phyloP scores from a whole-genome alignment of 2,329 filamentous ascomycete species.

The Beauveria brongniartii region DNA sequence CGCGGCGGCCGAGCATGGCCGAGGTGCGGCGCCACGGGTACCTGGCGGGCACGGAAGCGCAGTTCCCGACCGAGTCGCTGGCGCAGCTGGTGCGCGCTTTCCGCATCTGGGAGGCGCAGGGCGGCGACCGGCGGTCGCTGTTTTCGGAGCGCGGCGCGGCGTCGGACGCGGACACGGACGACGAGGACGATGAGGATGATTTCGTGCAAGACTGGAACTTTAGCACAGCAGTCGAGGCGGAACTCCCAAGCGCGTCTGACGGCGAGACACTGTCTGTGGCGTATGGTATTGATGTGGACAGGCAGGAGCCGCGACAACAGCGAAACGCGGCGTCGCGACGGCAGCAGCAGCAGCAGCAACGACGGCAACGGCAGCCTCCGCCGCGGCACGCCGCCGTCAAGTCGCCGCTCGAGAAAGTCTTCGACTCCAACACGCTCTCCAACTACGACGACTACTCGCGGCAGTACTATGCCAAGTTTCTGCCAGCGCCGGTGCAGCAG shows the following conservation, averaged over 20 bases:
- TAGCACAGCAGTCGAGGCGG: constrained; percentile 42
- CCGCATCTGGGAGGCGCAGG: constrained; percentile 59
- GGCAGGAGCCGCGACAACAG: neutral
- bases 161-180: constrained; percentile 16
- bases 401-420: constrained; percentile 38
- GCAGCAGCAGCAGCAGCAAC: constrained; percentile 14
- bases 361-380: constrained; percentile 32
- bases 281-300: neutral
- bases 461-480: constrained; percentile 32
- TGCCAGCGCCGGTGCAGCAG: constrained; percentile 24
- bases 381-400: constrained; percentile 30
- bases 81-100: constrained; percentile 57
- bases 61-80: constrained; percentile 53
- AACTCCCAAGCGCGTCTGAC: constrained; percentile 32
- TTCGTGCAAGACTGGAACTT: constrained; percentile 50
- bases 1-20: constrained; percentile 48
- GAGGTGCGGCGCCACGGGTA: constrained; percentile 57
- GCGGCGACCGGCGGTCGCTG: constrained; percentile 53
- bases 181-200: constrained; percentile 23
- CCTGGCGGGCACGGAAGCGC: constrained; percentile 42
- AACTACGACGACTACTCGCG: constrained; percentile 38
- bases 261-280: constrained; percentile 30
- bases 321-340: constrained; percentile 27
- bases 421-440: constrained; percentile 39
- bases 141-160: constrained; percentile 46